Evolutionary conservation across 2,329 filamentous ascomycete species (phyloP).

Genomic region (Botrytis porri): DNA sequence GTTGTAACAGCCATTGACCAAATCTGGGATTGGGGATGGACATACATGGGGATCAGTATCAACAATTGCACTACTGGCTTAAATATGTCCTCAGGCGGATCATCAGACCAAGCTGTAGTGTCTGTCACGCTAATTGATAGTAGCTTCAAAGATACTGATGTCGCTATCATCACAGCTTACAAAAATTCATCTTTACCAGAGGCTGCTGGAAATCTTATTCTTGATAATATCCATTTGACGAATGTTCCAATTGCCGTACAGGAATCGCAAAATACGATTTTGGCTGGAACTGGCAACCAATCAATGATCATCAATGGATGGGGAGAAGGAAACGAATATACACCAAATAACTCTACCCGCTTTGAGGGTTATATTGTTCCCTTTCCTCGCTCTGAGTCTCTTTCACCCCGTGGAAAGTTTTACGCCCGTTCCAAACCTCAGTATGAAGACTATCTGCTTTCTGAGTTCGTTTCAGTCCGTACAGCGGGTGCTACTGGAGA

Average conservation of each 20-base stretch:
- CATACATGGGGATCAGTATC: slow-evolving; percentile 49
- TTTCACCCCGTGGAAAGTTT: slow-evolving; percentile 37
- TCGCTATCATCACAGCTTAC: slow-evolving; percentile 50
- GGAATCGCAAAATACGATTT: slow-evolving; percentile 39
- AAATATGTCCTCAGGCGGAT: slow-evolving; percentile 46
- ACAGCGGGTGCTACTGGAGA: slow-evolving; percentile 47
- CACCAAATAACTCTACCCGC: slow-evolving; percentile 43
- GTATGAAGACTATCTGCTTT: slow-evolving; percentile 43
- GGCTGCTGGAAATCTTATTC: slow-evolving; percentile 18
- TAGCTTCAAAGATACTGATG: slow-evolving; percentile 47
- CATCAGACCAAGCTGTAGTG: slow-evolving; percentile 47
- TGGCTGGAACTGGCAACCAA: slow-evolving; percentile 37
- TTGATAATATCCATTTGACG: slow-evolving; percentile 16
- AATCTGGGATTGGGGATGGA: slow-evolving; percentile 60
- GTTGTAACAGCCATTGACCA: slow-evolving; percentile 53
- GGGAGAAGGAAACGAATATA: slow-evolving; percentile 49
- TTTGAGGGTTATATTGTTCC: slow-evolving; percentile 43
- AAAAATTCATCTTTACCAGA: slow-evolving; percentile 48
- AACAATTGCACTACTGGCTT: slow-evolving; percentile 52
- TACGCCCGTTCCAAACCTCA: slow-evolving; percentile 54
- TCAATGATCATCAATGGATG: slow-evolving; percentile 10
- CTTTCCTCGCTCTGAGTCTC: slow-evolving; percentile 31
- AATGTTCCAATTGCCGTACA: slow-evolving; percentile 19
- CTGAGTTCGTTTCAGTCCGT: slow-evolving; percentile 46
- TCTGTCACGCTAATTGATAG: slow-evolving; percentile 58